Evolutionary conservation across 2,329 filamentous ascomycete genomes (phyloP), one percentile per base, ranked within the genome.

Genomic region (Aulographum hederae): DNA sequence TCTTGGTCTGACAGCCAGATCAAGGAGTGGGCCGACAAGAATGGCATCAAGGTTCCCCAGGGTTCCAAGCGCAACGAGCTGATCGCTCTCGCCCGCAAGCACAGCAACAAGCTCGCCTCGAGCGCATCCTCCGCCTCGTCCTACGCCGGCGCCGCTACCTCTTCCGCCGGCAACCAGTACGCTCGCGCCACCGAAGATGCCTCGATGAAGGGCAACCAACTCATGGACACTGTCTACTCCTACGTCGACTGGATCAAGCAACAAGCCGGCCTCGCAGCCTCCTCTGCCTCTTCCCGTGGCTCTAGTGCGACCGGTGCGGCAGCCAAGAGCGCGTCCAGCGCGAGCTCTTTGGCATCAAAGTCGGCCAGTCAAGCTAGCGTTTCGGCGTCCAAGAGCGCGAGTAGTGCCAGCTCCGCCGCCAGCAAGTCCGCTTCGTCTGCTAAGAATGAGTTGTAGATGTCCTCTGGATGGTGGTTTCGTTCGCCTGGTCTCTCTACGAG

Each of bases 1-100:
- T 73, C 79, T 3, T 98, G 89, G 89, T 75, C 78, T 46, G 85
- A 94, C 47, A 75, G 68, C 45, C 63, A 92, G 53, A 67, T 98
- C 51, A 95, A 95, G 66, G 76, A 81, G 39, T 95, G 89, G 61
- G 73, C 73, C 34, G 86, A 95, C 60, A 81, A 85, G 65, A 89
- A 95, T 44, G 72, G 73, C 35, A 78, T 98, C 48, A 67, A 67
- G 61, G 81, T 94, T 31, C 89, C 89, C 6, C 86, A 95, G 50
- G 89, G 86, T 30, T 91, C 80, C 47, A 85, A 78, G 63, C 63
- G 71, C 43, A 91, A 94, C 46, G 86, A 98, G 54, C 68, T 95
- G 17, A 64, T 91, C 32, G 84, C 86, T 32, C 69, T 95, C 38
- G 77, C 86, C 39, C 82, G 86, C 50, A 91, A 89, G 65, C 71